A percentile compares a stretch with the other conserved stretches of the same genome.
Conservation (phyloP, 768 basidiomycete species). For the Mycena galopus region DNA sequence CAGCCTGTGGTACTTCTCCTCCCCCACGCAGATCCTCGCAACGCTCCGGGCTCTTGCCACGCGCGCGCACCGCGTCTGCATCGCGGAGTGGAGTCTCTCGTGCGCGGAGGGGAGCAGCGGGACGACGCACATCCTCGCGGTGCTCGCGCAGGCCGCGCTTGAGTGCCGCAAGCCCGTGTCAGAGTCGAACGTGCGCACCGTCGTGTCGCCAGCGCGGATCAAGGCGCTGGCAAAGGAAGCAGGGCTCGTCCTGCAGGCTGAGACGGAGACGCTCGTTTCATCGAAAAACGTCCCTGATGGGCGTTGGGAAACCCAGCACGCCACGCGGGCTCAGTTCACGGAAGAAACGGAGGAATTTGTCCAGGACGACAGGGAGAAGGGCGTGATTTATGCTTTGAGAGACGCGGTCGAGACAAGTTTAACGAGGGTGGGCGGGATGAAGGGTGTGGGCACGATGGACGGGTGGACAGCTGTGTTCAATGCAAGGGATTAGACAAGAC, state of each 20-base stretch:
- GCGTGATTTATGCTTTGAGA: constrained; percentile 46
- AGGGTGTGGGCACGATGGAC: constrained; percentile 46
- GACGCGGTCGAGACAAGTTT: constrained; percentile 42
- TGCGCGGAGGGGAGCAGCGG: constrained; percentile 31
- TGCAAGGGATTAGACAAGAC: not conserved
- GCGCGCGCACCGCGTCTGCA: constrained; percentile 43
- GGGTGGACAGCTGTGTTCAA: constrained; percentile 46
- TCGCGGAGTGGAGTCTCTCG: constrained; percentile 52
- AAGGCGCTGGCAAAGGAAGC: constrained; percentile 40
- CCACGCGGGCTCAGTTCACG: constrained; percentile 38
- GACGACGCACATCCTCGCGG: constrained; percentile 50
- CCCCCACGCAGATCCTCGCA: constrained; percentile 44
- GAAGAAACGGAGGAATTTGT: constrained; percentile 41
- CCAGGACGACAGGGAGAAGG: constrained; percentile 48
- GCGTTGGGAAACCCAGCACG: constrained; percentile 49
- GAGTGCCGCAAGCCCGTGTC: constrained; percentile 47
- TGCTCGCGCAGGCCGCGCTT: constrained; percentile 51
- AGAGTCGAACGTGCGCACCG: constrained; percentile 51
- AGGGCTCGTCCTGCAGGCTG: constrained; percentile 39
- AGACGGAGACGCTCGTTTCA: constrained; percentile 43
- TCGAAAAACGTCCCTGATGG: constrained; percentile 49
- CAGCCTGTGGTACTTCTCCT: constrained; percentile 56
- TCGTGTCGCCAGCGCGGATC: constrained; percentile 49
- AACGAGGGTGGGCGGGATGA: constrained; percentile 33
- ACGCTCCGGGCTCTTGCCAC: constrained; percentile 45